Percentiles rank a stretch among this genome's conserved stretches.
Evolutionary conservation across 2,329 filamentous ascomycete species (phyloP).

Genomic region (Tothia fuscella): DNA sequence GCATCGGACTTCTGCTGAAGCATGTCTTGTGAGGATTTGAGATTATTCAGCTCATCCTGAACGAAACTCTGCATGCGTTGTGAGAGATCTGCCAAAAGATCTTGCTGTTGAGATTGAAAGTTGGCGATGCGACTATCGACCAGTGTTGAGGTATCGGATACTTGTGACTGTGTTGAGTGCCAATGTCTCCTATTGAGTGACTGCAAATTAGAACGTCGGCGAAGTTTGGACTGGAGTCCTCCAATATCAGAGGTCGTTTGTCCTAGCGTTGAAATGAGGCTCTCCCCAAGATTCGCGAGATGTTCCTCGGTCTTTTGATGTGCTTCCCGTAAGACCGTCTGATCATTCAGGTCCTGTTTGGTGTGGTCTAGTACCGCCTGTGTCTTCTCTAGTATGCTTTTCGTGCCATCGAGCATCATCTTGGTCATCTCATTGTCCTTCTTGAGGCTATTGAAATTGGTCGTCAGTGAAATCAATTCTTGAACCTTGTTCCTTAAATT

Average conservation of each 20-base stretch:
- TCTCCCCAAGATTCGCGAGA: conserved; percentile 59
- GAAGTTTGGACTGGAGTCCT: conserved; percentile 74
- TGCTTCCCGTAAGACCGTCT: conserved; percentile 66
- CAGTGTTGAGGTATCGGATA: conserved; percentile 61
- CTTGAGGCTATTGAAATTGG: conserved; percentile 76
- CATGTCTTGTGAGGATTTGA: conserved; percentile 58
- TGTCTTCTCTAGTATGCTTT: conserved; percentile 72
- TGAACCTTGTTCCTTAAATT: conserved; percentile 90
- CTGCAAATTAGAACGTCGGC: conserved; percentile 74
- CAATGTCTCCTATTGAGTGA: conserved; percentile 66
- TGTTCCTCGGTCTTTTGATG: conserved; percentile 75
- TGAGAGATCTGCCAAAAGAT: conserved; percentile 56
- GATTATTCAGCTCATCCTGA: conserved; percentile 56
- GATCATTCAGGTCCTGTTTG: conserved; percentile 63
- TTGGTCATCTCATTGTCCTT: conserved; percentile 77
- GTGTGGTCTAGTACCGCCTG: conserved; percentile 74
- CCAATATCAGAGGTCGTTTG: conserved; percentile 70
- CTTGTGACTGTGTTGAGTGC: conserved; percentile 62
- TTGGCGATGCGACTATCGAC: conserved; percentile 64
- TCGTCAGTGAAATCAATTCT: conserved; percentile 76
- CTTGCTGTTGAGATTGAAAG: conserved; percentile 61
- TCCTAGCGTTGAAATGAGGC: conserved; percentile 66
- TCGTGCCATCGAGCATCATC: conserved; percentile 62
- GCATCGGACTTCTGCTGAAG: conserved; percentile 55
- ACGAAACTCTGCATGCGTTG: conserved; percentile 68